A percentile compares a stretch with the other conserved stretches of the same genome.
Conservation (phyloP, 2,329 filamentous ascomycete genomes). For the Colletotrichum brevisporum region DNA sequence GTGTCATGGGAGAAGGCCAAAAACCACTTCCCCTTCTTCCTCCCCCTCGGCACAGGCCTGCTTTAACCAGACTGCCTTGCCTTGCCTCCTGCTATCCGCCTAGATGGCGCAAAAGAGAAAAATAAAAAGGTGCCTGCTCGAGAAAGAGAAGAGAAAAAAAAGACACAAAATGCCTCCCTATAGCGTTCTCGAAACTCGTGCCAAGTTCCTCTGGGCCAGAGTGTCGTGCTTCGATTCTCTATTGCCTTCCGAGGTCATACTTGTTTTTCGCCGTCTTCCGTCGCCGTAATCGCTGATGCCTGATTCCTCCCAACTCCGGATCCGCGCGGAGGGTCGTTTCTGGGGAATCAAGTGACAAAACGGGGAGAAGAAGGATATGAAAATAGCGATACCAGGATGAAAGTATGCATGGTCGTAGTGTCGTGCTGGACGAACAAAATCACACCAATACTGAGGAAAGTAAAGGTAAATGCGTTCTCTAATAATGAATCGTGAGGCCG, state of each 20-base stretch:
- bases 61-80: neutral
- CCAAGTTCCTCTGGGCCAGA: slow-evolving; percentile 10
- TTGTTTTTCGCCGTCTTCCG: neutral
- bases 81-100: too few species aligned
- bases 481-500: neutral
- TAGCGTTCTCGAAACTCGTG: slow-evolving; percentile 10
- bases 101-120: neutral
- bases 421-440: neutral
- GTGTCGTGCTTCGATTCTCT: slow-evolving; percentile 12
- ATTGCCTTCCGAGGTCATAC: neutral
- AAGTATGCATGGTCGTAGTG: neutral
- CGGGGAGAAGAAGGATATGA: neutral
- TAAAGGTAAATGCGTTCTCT: too few species aligned
- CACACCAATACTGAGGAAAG: too few species aligned
- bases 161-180: slow-evolving; percentile 4
- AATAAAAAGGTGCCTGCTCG: neutral
- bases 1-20: neutral
- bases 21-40: neutral
- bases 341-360: slow-evolving; percentile 16
- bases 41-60: slow-evolving; percentile 2
- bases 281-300: slow-evolving; percentile 24
- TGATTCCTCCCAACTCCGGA: slow-evolving; percentile 26
- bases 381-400: neutral
- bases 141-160: neutral
- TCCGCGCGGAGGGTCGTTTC: slow-evolving; percentile 6